Conservation (phyloP, 2,329 filamentous ascomycete species). For the Fusarium coffeatum region DNA sequence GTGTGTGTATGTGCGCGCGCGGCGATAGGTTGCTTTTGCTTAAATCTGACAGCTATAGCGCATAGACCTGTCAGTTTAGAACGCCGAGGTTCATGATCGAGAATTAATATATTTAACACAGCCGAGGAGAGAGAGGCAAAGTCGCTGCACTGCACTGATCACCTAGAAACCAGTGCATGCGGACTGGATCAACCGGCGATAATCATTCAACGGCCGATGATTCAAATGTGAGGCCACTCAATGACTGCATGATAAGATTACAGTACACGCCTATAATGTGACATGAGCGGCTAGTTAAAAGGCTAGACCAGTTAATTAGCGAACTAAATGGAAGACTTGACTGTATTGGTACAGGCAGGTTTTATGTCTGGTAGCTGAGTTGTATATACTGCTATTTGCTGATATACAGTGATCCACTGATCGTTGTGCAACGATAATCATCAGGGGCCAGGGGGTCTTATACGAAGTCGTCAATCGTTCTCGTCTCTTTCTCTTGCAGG, state of each 20-base stretch:
- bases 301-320: neutral
- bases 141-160: neutral
- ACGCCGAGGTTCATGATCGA: slow-evolving; percentile 13
- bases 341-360: neutral
- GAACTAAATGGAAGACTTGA: neutral
- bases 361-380: neutral
- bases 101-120: slow-evolving; percentile 10
- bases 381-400: neutral
- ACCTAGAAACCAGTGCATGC: neutral
- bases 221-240: neutral
- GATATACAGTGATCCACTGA: neutral
- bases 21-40: neutral
- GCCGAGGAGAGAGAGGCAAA: slow-evolving; percentile 2
- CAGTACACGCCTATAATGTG: neutral
- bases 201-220: neutral
- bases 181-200: neutral
- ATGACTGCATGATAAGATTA: neutral
- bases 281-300: neutral
- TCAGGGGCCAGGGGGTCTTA: slow-evolving; percentile 1
- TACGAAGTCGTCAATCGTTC: neutral
- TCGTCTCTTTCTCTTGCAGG: neutral
- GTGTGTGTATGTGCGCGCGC: neutral
- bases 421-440: slow-evolving; percentile 1
- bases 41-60: slow-evolving; percentile 3
- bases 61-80: neutral